Evolutionary conservation across 805 yeast genomes (phyloP), one percentile per base, ranked within the genome.

Genomic region (Myxozyma udenii): DNA sequence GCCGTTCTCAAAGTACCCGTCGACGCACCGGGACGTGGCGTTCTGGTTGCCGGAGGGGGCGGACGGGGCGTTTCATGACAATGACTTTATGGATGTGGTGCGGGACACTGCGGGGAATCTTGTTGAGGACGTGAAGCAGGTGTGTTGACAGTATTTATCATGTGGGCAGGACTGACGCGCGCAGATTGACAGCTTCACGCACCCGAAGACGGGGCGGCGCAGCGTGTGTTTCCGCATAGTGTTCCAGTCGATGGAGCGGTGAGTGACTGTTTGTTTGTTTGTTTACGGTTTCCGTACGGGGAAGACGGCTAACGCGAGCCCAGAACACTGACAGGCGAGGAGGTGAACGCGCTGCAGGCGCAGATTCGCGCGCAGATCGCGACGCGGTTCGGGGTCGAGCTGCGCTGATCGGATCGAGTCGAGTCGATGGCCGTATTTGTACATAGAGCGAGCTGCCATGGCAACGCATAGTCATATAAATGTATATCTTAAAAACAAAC

Each of bases 81-180:
- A 93, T 66, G 98, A 93, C 66, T 75, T 93, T 25, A 91, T 88
- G 95, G 98, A 93, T 68, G 75, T 86, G 46, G 93, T 93, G 19
- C 81, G 98, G 65, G 66, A 63, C 3, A 76, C 77, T 39, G 96
- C 93, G 6, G 95, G 93, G 2, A 95, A 88, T 68, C 72, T 89
- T 52, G 95, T 90, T 0, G 98, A 91, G 68, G 86, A 82, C 61
- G 98, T 93, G 1, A 73, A 75, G 42, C 69, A 85, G 41, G 65
- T 54, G 33, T 7, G 56, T 28, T 16, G 6, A 2, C 6, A 12
- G 9, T 3, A 19, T 26, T 22, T 4, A 5, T 21, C 11, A 3
- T 18, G n/a, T 25, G 21, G 7, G 14, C 7, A 43, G 18, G 14
- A 23, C 26, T 26, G 9, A n/a, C 46, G 9, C n/a, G 25, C 12